Base-by-base conservation (phyloP, 2,329 filamentous ascomycete species). In the Trichoderma harzianum region DNA sequence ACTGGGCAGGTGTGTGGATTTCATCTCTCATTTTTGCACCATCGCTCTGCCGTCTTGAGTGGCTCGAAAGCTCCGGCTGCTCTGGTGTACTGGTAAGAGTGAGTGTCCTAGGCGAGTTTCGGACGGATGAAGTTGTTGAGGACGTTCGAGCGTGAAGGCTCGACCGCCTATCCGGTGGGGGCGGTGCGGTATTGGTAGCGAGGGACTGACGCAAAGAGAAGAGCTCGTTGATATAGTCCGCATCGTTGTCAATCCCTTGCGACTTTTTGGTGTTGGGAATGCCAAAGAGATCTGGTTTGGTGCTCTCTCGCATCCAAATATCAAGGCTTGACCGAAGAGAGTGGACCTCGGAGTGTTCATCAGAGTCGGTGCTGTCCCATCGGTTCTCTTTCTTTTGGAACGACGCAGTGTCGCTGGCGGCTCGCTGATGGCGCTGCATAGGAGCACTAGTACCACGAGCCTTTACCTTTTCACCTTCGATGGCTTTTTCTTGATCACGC, bases 301-400 rank as follows among this genome's bases (percentile, higher is more conserved):
- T 78, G 68, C 86, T 86, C 76, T 88, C 86, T 7, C 83, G 84
- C 79, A 90, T 83, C 88, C 88, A 90, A 28, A 88, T 87, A 69
- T 90, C 88, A 6, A 87, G 82, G 72, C 84, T 87, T 1, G 86
- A 88, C 1, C 84, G 80, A 4, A 84, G 76, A 2, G 86, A 87
- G 32, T 77, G 79, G 2, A 78, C 76, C 5, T 83, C 79, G 18
- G 83, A 82, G 3, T 69, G 66, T n/a, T 80, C 82, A 18, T 84
- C 82, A 7, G 83, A 79, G 21, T 83, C 82, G 21, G 80, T 83
- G 5, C 82, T 84, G 39, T 85, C 82, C 81, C 86, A 86, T 62
- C 81, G 85, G 18, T 83, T 79, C 1, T 78, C 80, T 32, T 81
- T 79, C 53, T 77, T 76, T 55, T 80, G 79, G 14, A 84, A 85